Conservation (phyloP, 2,329 filamentous ascomycete genomes). For the Alternaria sp. region DNA sequence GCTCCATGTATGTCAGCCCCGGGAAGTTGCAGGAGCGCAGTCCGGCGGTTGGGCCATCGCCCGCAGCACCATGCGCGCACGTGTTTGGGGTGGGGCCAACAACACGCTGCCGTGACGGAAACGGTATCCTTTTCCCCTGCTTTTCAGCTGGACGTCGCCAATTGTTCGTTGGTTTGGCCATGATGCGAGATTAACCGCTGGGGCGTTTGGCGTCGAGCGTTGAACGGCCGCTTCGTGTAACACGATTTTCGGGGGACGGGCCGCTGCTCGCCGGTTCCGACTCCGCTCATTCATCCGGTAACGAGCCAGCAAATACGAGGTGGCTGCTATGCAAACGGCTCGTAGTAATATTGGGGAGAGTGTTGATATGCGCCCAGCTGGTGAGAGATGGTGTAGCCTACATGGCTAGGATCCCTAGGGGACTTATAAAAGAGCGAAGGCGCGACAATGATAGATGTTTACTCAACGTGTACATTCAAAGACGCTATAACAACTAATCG, state of each 20-base stretch:
- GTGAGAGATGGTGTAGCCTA: not conserved
- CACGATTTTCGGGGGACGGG: slow-evolving; percentile 30
- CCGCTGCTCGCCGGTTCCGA: slow-evolving; percentile 36
- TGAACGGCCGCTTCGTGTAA: slow-evolving; percentile 7
- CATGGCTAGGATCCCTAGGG: not conserved
- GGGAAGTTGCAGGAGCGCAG: not conserved
- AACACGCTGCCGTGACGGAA: not conserved
- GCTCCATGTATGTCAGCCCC: slow-evolving; percentile 3
- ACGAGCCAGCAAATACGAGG: slow-evolving; percentile 22
- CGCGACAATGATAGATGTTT: no score
- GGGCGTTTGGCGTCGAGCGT: slow-evolving; percentile 3
- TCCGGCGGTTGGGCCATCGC: slow-evolving; percentile 10
- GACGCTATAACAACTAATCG: no score
- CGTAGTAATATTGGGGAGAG: not conserved
- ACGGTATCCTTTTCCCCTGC: not conserved
- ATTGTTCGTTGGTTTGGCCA: not conserved
- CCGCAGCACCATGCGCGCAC: slow-evolving; percentile 25
- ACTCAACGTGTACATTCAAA: no score
- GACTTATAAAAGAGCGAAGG: no score
- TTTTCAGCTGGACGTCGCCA: not conserved
- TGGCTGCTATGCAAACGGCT: not conserved
- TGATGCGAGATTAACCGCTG: slow-evolving; percentile 1
- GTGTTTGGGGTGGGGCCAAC: slow-evolving; percentile 17
- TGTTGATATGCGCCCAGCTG: not conserved
- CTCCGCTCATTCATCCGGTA: slow-evolving; percentile 28